Evolutionary conservation across 2,329 filamentous ascomycete genomes (phyloP).

Genomic region (Penicillium brevicompactum): DNA sequence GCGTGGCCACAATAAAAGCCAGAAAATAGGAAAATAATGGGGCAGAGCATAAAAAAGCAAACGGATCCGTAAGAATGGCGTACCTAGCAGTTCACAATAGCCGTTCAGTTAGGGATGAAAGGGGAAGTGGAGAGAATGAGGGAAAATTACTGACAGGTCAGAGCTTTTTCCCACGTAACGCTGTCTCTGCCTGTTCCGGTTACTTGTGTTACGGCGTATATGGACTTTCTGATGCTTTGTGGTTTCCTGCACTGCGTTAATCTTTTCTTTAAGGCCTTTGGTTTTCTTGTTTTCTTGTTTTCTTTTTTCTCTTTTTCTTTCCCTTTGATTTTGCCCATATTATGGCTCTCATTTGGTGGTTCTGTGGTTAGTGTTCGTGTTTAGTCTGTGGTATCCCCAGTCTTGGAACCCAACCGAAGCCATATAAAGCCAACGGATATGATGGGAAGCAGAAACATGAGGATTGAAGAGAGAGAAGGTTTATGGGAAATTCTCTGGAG

Average conservation of each 20-base stretch:
- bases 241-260: not conserved
- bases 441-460: not conserved
- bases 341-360: not conserved
- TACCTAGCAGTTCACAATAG: constrained; percentile 20
- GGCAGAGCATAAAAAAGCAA: constrained; percentile 5
- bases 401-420: constrained; percentile 14
- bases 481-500: not conserved
- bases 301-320: not conserved
- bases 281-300: not conserved
- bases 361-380: not conserved
- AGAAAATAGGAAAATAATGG: constrained; percentile 1
- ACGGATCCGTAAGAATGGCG: constrained; percentile 13
- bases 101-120: constrained; percentile 25
- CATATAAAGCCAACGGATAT: constrained; percentile 1
- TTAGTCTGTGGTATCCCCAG: constrained; percentile 12
- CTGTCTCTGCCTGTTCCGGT: not conserved
- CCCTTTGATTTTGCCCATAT: not conserved
- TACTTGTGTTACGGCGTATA: not conserved
- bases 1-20: constrained; percentile 22
- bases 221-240: not conserved
- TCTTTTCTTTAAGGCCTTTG: not conserved
- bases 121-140: constrained; percentile 27
- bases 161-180: constrained; percentile 3
- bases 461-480: not conserved
- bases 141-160: constrained; percentile 21